Evolutionary conservation across 2,329 filamentous ascomycete genomes (phyloP), one percentile per base, ranked within the genome.

Genomic region (Aspergillus ustus): DNA sequence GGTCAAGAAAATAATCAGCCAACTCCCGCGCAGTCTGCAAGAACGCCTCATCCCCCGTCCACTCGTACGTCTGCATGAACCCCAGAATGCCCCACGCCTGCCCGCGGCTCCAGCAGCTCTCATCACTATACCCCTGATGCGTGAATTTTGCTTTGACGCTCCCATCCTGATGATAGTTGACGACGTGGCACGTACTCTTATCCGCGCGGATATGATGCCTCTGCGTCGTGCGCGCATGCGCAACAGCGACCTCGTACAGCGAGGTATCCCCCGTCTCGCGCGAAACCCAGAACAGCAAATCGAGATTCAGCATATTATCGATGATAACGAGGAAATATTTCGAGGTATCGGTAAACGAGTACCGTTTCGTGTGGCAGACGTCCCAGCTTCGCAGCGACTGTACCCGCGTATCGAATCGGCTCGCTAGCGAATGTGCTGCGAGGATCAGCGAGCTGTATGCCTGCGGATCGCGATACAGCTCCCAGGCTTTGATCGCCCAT

Each of bases 401-500:
- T 0, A 78, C 73, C 0, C 62, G 69, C 1, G 63, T 50, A n/a
- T 72, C 71, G 61, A 75, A 82, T 9, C 80, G 72, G 8, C 68
- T 67, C 2, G 75, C 72, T 0, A 83, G 68, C 2, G 75, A 79
- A 4, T 73, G 69, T 0, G 80, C 72, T 0, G 71, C 65, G 69
- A 77, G 75, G 0, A 73, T 72, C 5, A 79, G 52, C 7, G 45
- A 69, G 48, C 56, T 67, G 49, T 73, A 73, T 4, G 79, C 76
- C 2, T 69, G 66, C 1, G 54, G 19, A 45, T 83, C 79, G 2
- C 70, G 70, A 1, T 78, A 69, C 5, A 84, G 67, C 44, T 83
- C 80, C 78, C 79, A 85, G 29, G 82, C 79, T 29, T 78, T 74
- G 22, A 78, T 77, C 0, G 84, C 67, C 1, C 81, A 78, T 0